Evolutionary conservation across 768 basidiomycete genomes (phyloP).

Genomic region (Gymnopilus dilepis): DNA sequence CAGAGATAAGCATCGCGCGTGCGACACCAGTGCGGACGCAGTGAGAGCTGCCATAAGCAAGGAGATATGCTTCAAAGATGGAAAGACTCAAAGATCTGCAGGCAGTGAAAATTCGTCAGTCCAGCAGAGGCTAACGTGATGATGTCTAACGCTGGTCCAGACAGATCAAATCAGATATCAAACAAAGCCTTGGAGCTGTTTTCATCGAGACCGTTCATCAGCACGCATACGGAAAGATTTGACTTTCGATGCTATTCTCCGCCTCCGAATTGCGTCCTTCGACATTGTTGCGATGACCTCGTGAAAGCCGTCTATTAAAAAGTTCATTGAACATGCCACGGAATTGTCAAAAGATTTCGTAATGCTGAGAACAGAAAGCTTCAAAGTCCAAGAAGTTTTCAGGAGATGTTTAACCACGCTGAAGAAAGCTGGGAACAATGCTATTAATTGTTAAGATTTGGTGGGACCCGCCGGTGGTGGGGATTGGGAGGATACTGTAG

Average conservation of each 20-base stretch:
- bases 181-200: background rate
- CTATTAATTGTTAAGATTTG: background rate
- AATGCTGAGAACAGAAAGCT: constrained; percentile 3
- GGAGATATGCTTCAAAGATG: background rate
- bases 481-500: background rate
- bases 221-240: background rate
- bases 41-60: background rate
- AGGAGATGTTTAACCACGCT: background rate
- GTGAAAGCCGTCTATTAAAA: background rate
- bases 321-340: background rate
- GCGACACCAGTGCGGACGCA: background rate
- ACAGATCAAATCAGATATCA: background rate
- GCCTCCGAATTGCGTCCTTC: constrained; percentile 1
- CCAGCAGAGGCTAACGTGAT: background rate
- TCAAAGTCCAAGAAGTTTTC: background rate
- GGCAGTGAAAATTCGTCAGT: background rate
- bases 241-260: background rate
- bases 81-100: background rate
- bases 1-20: background rate
- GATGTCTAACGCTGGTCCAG: background rate
- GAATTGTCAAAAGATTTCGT: constrained; percentile 1
- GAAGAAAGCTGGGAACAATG: background rate
- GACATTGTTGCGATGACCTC: background rate
- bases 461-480: background rate
- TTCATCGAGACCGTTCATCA: background rate